phyloP scores from a whole-genome alignment of 257 asterid species.

The Rauvolfia tetraphylla region DNA sequence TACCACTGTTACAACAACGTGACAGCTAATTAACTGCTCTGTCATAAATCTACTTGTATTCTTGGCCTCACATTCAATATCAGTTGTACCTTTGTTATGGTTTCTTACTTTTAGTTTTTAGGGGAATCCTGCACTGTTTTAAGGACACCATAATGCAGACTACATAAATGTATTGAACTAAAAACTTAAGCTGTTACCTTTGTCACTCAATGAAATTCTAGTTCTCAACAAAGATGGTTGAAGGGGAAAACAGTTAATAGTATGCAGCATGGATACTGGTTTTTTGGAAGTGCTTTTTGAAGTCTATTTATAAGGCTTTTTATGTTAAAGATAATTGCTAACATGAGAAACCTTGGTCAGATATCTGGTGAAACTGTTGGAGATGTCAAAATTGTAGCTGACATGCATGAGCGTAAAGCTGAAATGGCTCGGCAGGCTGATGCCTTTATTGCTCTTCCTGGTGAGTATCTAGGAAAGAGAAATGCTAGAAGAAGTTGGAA shows the following conservation, averaged over 20 bases:
- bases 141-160: not conserved
- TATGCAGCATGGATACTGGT: not conserved
- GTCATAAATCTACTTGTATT: not conserved
- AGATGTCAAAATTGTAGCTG: constrained; percentile 80
- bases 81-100: not conserved
- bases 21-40: not conserved
- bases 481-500: not conserved
- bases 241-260: constrained; percentile 1
- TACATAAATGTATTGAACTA: not conserved
- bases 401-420: constrained; percentile 99
- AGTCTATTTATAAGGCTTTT: not conserved
- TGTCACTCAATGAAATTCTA: not conserved
- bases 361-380: constrained; percentile 94
- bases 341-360: constrained; percentile 38
- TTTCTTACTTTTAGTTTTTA: not conserved
- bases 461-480: constrained; percentile 32
- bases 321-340: constrained; percentile 12
- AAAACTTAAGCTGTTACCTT: not conserved
- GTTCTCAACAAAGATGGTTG: not conserved
- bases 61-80: not conserved
- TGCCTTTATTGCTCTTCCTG: constrained; percentile 97
- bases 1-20: not conserved
- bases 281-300: not conserved
- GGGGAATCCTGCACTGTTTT: not conserved
- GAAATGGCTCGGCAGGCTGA: constrained; percentile 90